phyloP scores from a whole-genome alignment of 2,329 filamentous ascomycete genomes.

The Aureobasidium namibiae region DNA sequence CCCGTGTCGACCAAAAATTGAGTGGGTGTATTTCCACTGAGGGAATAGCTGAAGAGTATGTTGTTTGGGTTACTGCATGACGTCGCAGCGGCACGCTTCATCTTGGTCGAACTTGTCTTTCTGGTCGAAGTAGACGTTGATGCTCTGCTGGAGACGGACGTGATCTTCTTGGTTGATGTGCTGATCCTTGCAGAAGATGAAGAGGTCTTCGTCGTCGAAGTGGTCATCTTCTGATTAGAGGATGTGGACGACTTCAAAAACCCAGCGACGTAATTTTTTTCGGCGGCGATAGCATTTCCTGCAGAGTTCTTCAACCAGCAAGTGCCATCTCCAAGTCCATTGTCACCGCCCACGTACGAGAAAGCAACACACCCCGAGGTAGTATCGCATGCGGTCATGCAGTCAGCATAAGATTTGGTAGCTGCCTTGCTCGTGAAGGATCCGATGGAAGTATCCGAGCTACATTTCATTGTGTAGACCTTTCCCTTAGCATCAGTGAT shows the following conservation, averaged over 20 bases:
- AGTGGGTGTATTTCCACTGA: conserved; percentile 10
- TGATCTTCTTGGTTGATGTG: background rate
- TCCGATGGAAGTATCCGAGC: conserved; percentile 11
- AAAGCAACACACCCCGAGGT: conserved; percentile 15
- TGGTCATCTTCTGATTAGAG: background rate
- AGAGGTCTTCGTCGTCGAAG: background rate
- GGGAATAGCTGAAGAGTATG: conserved; percentile 11
- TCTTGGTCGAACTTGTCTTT: conserved; percentile 5
- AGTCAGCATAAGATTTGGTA: conserved; percentile 13
- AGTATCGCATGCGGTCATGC: conserved; percentile 13
- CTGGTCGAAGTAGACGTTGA: conserved; percentile 1
- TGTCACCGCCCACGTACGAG: conserved; percentile 15
- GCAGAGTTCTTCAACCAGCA: conserved; percentile 15
- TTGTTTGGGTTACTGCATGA: conserved; percentile 3
- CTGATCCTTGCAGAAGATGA: background rate
- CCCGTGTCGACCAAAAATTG: conserved; percentile 13
- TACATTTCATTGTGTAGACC: conserved; percentile 13
- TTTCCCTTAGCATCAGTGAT: conserved; percentile 17
- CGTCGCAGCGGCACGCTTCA: conserved; percentile 9
- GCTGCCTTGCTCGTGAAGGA: conserved; percentile 12
- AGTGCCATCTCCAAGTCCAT: conserved; percentile 1
- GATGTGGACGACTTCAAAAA: background rate
- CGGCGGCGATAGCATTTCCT: conserved; percentile 10
- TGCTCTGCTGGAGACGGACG: background rate
- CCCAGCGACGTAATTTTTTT: conserved; percentile 10